Evolutionary conservation across 2,329 filamentous ascomycete species (phyloP).

Genomic region (Tothia fuscella): DNA sequence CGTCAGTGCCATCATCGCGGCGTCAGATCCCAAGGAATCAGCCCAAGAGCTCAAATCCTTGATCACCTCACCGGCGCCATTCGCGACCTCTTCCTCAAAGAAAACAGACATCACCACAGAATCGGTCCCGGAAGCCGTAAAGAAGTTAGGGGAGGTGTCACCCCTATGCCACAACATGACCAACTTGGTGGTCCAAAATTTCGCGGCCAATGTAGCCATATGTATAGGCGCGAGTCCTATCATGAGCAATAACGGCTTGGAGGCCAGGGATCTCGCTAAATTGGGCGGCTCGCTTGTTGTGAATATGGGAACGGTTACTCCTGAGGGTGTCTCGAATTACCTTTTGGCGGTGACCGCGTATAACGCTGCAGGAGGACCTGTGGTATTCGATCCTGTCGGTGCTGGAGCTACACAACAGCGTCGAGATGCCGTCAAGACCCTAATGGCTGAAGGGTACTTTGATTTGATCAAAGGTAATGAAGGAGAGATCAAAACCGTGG

Average conservation of each 20-base stretch:
- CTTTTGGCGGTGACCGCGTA: constrained; percentile 65
- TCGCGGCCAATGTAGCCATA: constrained; percentile 82
- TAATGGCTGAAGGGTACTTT: constrained; percentile 66
- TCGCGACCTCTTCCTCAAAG: constrained; percentile 13
- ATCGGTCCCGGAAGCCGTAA: constrained; percentile 36
- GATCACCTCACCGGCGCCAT: constrained; percentile 29
- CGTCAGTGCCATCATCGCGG: constrained; percentile 77
- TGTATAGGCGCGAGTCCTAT: constrained; percentile 74
- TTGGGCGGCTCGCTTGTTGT: constrained; percentile 71
- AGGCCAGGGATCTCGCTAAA: constrained; percentile 67
- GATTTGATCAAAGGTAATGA: constrained; percentile 92
- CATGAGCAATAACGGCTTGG: constrained; percentile 79
- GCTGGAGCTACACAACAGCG: constrained; percentile 72
- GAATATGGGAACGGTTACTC: constrained; percentile 89
- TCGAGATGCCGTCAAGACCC: constrained; percentile 54
- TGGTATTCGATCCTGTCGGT: constrained; percentile 83
- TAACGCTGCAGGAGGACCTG: constrained; percentile 61
- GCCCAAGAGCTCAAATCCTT: constrained; percentile 47
- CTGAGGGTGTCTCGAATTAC: constrained; percentile 61
- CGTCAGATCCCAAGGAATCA: constrained; percentile 52
- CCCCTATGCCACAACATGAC: constrained; percentile 96
- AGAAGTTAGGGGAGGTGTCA: constrained; percentile 46
- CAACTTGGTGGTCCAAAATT: constrained; percentile 89
- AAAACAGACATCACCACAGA: constrained; percentile 14
- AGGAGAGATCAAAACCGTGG: constrained; percentile 55